A percentile compares a stretch with the other conserved stretches of the same genome.
phyloP scores from a whole-genome alignment of 2,329 filamentous ascomycete genomes.

The Eutypa lata region DNA sequence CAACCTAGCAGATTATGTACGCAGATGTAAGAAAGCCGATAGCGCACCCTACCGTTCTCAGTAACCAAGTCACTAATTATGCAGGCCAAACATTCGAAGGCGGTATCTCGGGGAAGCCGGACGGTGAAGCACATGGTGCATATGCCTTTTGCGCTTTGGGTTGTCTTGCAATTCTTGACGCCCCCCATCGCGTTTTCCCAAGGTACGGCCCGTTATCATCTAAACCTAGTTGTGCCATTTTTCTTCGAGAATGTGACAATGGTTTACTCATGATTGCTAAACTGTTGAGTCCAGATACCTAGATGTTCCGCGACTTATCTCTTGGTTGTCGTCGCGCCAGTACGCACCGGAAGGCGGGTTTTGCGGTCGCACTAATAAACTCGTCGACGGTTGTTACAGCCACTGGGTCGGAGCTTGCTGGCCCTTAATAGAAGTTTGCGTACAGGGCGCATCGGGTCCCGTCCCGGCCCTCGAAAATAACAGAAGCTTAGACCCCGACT shows the following conservation, averaged over 20 bases:
- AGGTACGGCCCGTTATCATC: slow-evolving; percentile 57
- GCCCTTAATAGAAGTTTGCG: slow-evolving; percentile 80
- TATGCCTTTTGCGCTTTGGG: slow-evolving; percentile 95
- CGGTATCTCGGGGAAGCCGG: slow-evolving; percentile 81
- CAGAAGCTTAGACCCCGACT: slow-evolving; percentile 17
- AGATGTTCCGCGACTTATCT: slow-evolving; percentile 71
- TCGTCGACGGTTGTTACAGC: slow-evolving; percentile 97
- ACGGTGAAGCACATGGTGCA: slow-evolving; percentile 89
- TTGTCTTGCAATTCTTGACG: slow-evolving; percentile 80
- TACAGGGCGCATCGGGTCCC: slow-evolving; percentile 48
- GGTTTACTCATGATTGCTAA: slow-evolving; percentile 22
- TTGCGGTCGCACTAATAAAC: slow-evolving; percentile 91
- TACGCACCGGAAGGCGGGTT: slow-evolving; percentile 90
- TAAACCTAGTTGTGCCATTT: slow-evolving; percentile 17
- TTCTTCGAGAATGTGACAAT: slow-evolving; percentile 36
- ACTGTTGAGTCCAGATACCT: slow-evolving; percentile 57
- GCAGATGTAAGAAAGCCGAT: slow-evolving; percentile 61
- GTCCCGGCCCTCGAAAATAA: slow-evolving; percentile 16
- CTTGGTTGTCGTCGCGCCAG: slow-evolving; percentile 88
- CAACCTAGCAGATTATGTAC: slow-evolving; percentile 75
- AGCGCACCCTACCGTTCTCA: slow-evolving; percentile 7
- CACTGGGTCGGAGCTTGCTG: slow-evolving; percentile 97
- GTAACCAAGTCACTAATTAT: slow-evolving; percentile 18
- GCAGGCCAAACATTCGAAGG: slow-evolving; percentile 91
- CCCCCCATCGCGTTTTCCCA: slow-evolving; percentile 70